Percentiles rank a stretch among this genome's conserved stretches.
These are phyloP conservation scores for Kodamaea sp. DNA, from an alignment of 1,139 yeast species.

Conservation along the genomic window DNA sequence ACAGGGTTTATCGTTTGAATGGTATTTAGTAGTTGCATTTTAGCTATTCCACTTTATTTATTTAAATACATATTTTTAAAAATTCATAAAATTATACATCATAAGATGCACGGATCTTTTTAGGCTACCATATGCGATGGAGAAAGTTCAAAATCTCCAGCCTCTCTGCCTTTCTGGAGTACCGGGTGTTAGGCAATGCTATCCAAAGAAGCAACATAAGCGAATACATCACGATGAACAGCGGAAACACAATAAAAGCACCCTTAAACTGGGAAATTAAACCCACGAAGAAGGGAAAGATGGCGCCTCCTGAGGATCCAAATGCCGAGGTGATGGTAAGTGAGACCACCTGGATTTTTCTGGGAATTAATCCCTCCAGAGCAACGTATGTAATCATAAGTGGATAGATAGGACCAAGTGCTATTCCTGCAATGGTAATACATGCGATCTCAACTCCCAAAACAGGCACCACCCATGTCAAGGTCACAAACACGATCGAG, in stretches of 20 bases:
- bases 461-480: constrained; percentile 51
- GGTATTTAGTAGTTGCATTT: no score
- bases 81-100: no score
- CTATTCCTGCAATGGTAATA: constrained; percentile 49
- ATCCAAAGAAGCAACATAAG: constrained; percentile 47
- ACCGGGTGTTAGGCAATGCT: constrained; percentile 40
- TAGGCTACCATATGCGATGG: not conserved
- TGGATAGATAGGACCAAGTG: constrained; percentile 59
- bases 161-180: not conserved
- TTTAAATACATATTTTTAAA: no score
- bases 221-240: constrained; percentile 42
- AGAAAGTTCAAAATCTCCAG: no score
- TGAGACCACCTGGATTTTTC: constrained; percentile 55
- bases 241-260: constrained; percentile 57
- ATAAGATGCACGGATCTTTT: no score
- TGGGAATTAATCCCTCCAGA: constrained; percentile 43
- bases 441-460: constrained; percentile 26
- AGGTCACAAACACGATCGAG: constrained; percentile 37
- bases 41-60: no score
- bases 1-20: no score
- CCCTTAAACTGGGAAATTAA: constrained; percentile 52
- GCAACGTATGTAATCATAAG: constrained; percentile 51
- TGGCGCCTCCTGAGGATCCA: constrained; percentile 63
- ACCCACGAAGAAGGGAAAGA: constrained; percentile 59
- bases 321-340: constrained; percentile 58